Evolutionary conservation across 2,329 filamentous ascomycete species (phyloP), one percentile per base, ranked within the genome.

Genomic region (Calonectria ilicicola): DNA sequence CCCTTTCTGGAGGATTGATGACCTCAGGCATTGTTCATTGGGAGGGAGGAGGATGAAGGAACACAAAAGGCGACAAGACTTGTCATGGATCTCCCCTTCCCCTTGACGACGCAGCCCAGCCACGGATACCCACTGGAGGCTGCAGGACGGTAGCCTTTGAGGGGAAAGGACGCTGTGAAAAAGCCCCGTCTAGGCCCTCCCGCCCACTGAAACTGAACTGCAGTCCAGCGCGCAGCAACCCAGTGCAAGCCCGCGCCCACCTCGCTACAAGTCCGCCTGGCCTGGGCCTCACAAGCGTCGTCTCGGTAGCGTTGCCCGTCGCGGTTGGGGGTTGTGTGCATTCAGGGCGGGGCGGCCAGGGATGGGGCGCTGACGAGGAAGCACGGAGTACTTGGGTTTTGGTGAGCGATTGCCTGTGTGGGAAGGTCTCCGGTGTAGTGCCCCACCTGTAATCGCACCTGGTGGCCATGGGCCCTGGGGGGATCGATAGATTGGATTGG

Each of bases 371-470:
- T 74, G 60, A 75, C 51, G 68, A 66, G 29, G 72, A 67, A 68
- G 77, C 75, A 76, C 75, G 72, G 66, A 68, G 77, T 76, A 76
- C 75, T 63, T 65, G 40, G 2, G 19, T 32, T 17, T 76, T 76
- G 74, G 77, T 78, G 75, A 77, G 67, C 58, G 72, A 66, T 68
- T 65, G 63, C 72, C 72, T 63, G 70, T 71, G 75, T 74, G 56
- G 70, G 44, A 67, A 78, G 74, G 77, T 77, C 72, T 72, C 72
- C 29, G 40, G 32, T 21, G 56, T 38, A 19, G 26, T 38, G 7
- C 26, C 42, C 46, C 56, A 56, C 44, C 46, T 35, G 35, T 29
- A 44, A 44, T 53, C 40, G 27, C 42, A 17, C 38, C 38, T 19
- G 42, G 65, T 15, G 35, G 49, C 38, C 49, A 65, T 65, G 51